phyloP scores from a whole-genome alignment of 768 basidiomycete genomes.

The Kwoniella pini region DNA sequence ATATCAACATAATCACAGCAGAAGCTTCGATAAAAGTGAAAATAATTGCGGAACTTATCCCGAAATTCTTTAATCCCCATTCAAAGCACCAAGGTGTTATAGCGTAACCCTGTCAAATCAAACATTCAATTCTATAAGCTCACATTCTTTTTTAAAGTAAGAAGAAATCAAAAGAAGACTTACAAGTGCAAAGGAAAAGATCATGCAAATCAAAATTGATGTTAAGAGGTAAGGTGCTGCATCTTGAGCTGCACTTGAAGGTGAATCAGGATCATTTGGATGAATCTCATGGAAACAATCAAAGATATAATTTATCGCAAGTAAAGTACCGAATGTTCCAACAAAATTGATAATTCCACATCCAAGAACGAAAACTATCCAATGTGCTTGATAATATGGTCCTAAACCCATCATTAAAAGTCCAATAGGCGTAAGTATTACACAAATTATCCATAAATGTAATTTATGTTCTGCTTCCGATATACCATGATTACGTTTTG shows the following conservation, averaged over 20 bases:
- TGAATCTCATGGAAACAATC: slow-evolving; percentile 21
- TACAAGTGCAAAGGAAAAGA: slow-evolving; percentile 12
- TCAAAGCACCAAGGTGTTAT: slow-evolving; percentile 3
- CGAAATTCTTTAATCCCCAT: not conserved
- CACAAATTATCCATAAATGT: slow-evolving; percentile 14
- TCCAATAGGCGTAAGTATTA: slow-evolving; percentile 14
- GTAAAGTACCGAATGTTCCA: slow-evolving; percentile 19
- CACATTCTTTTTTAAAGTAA: no score
- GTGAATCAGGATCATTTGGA: not conserved
- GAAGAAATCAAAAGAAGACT: not conserved
- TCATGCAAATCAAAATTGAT: slow-evolving; percentile 2
- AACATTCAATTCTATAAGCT: not conserved
- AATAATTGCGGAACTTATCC: not conserved
- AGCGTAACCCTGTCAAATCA: not conserved
- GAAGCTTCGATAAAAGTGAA: not conserved
- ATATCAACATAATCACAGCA: not conserved
- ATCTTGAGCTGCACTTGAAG: slow-evolving; percentile 13
- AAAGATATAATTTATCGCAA: slow-evolving; percentile 22
- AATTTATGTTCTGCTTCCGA: slow-evolving; percentile 25
- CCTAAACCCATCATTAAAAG: slow-evolving; percentile 30
- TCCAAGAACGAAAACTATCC: slow-evolving; percentile 29
- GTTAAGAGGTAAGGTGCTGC: slow-evolving; percentile 13
- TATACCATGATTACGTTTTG: slow-evolving; percentile 20
- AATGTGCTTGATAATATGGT: slow-evolving; percentile 24
- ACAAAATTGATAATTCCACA: slow-evolving; percentile 11